A percentile compares a stretch with the other conserved stretches of the same genome.
These are phyloP conservation scores for Ballota nigra DNA, from an alignment of 257 asterid genomes.

Conservation along the genomic window DNA sequence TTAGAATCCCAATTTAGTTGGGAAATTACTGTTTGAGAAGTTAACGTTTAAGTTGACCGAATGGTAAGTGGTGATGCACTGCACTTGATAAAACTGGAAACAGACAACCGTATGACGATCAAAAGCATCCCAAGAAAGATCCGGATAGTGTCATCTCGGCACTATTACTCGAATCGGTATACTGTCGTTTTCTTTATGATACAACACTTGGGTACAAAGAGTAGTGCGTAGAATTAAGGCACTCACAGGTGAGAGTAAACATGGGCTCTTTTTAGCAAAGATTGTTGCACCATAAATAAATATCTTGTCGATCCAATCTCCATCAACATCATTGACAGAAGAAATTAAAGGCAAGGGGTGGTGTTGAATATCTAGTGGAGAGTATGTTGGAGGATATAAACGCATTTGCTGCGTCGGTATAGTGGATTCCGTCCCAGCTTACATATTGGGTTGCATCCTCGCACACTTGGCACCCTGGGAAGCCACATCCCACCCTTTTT, in stretches of 20 bases:
- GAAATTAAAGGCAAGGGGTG: constrained; percentile 48
- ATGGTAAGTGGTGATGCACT: neutral
- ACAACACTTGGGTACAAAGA: neutral
- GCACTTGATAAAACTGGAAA: no score
- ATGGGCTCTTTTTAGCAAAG: neutral
- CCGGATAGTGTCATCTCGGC: neutral
- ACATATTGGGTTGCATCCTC: constrained; percentile 40
- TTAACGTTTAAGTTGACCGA: neutral
- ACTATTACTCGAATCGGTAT: neutral
- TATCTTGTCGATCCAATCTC: neutral
- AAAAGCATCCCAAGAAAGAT: no score
- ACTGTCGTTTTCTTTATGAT: neutral
- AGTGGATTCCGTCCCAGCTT: constrained; percentile 87
- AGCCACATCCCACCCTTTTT: constrained; percentile 52
- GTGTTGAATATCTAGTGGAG: constrained; percentile 61
- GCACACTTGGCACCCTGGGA: constrained; percentile 58
- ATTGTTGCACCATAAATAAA: neutral
- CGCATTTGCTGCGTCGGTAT: constrained; percentile 78
- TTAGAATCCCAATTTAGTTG: neutral
- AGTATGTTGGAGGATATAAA: constrained; percentile 63
- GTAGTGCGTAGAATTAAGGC: neutral
- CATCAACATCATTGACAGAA: constrained; percentile 50
- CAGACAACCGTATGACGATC: neutral
- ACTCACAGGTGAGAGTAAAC: neutral
- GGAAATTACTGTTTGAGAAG: neutral